A percentile compares a stretch with the other conserved stretches of the same genome.
Evolutionary conservation across 805 yeast species (phyloP).

Genomic region (Jamesozyma piceae): DNA sequence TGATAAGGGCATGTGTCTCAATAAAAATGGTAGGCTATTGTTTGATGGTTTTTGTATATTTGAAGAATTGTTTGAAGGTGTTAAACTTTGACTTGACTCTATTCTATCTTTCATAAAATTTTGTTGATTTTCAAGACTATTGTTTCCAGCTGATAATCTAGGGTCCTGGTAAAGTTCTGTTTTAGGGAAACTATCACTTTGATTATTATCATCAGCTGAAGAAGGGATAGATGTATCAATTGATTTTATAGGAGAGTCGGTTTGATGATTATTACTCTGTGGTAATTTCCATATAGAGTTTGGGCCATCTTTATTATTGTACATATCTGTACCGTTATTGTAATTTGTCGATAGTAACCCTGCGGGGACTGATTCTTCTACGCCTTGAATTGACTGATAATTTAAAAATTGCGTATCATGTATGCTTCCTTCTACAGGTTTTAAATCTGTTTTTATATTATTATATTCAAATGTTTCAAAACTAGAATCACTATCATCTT

Average conservation of each 20-base stretch:
- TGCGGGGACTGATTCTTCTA: slow-evolving; percentile 12
- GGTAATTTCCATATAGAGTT: slow-evolving; percentile 24
- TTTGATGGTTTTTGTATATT: not conserved
- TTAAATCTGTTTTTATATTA: slow-evolving; percentile 12
- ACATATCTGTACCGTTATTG: slow-evolving; percentile 7
- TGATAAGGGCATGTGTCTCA: slow-evolving; percentile 52
- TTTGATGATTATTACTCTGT: slow-evolving; percentile 12
- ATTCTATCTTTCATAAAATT: not conserved
- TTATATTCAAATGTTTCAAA: slow-evolving; percentile 19
- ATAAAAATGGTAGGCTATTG: slow-evolving; percentile 58
- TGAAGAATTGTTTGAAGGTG: not conserved
- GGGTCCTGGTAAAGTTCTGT: not conserved
- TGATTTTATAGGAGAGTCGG: slow-evolving; percentile 16
- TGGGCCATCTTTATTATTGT: slow-evolving; percentile 12
- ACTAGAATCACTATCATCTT: slow-evolving; percentile 25
- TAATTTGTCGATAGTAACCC: slow-evolving; percentile 7
- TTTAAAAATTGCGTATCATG: slow-evolving; percentile 13
- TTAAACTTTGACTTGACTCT: not conserved
- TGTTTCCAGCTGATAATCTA: not conserved
- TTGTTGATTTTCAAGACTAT: not conserved
- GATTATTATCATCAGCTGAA: not conserved
- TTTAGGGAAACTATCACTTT: not conserved
- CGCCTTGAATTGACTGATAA: slow-evolving; percentile 12
- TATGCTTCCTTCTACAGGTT: slow-evolving; percentile 12
- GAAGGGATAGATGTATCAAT: slow-evolving; percentile 9